Evolutionary conservation across 1,284 basidiomycete genomes (phyloP).

Genomic region (Cutaneotrichosporon spelunceum): DNA sequence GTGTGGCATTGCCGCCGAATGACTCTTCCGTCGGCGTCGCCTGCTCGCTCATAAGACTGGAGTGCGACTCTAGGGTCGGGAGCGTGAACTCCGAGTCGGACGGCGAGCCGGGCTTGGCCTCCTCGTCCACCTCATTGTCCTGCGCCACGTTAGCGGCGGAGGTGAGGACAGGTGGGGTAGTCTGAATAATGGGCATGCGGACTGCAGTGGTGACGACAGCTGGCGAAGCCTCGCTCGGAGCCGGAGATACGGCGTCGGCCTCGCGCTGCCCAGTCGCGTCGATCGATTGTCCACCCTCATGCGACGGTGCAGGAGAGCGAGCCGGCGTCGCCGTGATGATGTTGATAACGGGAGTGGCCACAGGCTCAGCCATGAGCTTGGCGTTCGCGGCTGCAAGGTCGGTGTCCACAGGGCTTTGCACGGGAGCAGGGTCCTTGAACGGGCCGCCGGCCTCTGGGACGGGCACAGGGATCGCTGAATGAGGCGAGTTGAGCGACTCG

Average conservation of each 20-base stretch:
- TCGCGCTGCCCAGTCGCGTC: neutral
- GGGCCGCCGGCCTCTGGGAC: neutral
- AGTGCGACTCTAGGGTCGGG: slow-evolving; percentile 5
- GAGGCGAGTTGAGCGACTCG: slow-evolving; percentile 8
- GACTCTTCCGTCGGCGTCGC: slow-evolving; percentile 3
- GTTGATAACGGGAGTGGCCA: neutral
- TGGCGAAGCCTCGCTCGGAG: neutral
- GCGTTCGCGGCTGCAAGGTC: neutral
- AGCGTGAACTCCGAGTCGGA: slow-evolving; percentile 5
- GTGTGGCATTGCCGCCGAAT: neutral
- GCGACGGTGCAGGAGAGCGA: slow-evolving; percentile 1
- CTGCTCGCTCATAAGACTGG: neutral
- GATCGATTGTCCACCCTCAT: neutral
- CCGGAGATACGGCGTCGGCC: neutral
- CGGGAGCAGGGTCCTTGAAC: neutral
- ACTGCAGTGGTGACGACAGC: slow-evolving; percentile 2
- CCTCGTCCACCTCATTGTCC: neutral
- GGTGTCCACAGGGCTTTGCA: neutral
- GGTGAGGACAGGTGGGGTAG: neutral
- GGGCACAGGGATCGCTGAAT: neutral
- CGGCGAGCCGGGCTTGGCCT: neutral
- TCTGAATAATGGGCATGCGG: neutral
- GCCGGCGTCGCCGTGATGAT: slow-evolving; percentile 3
- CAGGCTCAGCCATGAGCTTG: neutral
- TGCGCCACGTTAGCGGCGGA: neutral